Evolutionary conservation across 345 rosid species (phyloP).

Genomic region (Mangifera indica): DNA sequence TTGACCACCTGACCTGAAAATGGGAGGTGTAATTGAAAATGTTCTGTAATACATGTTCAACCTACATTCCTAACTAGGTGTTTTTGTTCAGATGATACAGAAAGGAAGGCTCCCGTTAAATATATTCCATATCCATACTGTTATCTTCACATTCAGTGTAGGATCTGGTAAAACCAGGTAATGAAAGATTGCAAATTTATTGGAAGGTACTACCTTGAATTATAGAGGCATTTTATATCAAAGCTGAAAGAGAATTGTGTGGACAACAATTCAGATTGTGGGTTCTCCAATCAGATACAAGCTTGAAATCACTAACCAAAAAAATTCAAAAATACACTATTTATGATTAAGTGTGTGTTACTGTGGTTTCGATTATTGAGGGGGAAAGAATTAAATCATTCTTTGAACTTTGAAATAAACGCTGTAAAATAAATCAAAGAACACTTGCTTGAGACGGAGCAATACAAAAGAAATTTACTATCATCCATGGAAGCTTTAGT

Average conservation of each 20-base stretch:
- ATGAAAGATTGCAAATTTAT: neutral
- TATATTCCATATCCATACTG: neutral
- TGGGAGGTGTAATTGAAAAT: conserved; percentile 3
- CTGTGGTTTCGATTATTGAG: conserved; percentile 13
- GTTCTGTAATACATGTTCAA: neutral
- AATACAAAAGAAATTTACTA: conserved; percentile 36
- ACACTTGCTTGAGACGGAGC: conserved; percentile 25
- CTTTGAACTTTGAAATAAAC: conserved; percentile 19
- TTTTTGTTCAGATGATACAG: conserved; percentile 9
- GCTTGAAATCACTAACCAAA: neutral
- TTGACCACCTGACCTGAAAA: neutral
- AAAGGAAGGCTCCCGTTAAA: neutral
- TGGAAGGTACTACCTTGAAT: neutral
- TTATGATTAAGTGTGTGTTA: neutral
- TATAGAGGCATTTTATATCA: neutral
- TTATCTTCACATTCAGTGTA: neutral
- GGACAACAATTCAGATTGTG: neutral
- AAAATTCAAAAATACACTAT: neutral
- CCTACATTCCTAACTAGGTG: neutral
- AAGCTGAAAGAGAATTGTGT: neutral
- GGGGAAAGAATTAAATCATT: conserved; percentile 1
- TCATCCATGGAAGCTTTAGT: conserved; percentile 19
- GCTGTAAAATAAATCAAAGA: conserved; percentile 5
- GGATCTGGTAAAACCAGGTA: conserved; percentile 5
- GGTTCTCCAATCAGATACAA: neutral